Conservation (phyloP, 805 yeast genomes). For the Candida broadrunensis region DNA sequence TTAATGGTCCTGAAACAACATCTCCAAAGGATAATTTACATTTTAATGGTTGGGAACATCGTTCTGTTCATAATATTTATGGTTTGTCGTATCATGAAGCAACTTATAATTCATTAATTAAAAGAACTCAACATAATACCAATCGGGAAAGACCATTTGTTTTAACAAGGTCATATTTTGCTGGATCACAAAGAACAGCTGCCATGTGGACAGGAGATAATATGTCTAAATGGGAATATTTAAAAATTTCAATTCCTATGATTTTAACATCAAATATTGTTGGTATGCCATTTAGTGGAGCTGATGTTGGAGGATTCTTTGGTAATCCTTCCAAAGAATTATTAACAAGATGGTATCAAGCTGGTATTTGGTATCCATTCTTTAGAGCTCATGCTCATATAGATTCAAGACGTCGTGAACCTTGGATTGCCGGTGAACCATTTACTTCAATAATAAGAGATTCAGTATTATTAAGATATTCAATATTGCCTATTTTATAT, state of each 20-base stretch:
- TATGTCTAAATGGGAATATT: constrained; percentile 87
- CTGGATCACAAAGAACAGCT: constrained; percentile 89
- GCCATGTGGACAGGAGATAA: constrained; percentile 99
- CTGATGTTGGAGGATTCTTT: constrained; percentile 96
- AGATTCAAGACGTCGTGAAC: constrained; percentile 89
- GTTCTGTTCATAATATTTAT: constrained; percentile 84
- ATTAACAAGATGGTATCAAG: constrained; percentile 89
- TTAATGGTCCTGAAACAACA: constrained; percentile 91
- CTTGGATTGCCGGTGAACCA: constrained; percentile 81
- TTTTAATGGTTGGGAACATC: constrained; percentile 79
- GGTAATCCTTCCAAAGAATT: constrained; percentile 84
- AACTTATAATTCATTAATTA: constrained; percentile 63
- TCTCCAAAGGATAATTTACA: constrained; percentile 82
- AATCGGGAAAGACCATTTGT: constrained; percentile 74
- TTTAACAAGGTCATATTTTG: constrained; percentile 78
- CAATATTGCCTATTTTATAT: constrained; percentile 73
- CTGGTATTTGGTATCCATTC: constrained; percentile 95
- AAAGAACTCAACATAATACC: constrained; percentile 41
- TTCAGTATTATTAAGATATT: constrained; percentile 71
- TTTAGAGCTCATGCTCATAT: constrained; percentile 97
- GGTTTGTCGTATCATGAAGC: constrained; percentile 81
- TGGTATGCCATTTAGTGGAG: constrained; percentile 91
- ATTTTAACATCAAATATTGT: constrained; percentile 73
- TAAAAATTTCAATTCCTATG: constrained; percentile 83
- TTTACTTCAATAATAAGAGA: constrained; percentile 63